A percentile compares a stretch with the other conserved stretches of the same genome.
These are phyloP conservation scores for Apiospora pterosperma DNA, from an alignment of 2,329 filamentous ascomycete species.

Conservation along the genomic window DNA sequence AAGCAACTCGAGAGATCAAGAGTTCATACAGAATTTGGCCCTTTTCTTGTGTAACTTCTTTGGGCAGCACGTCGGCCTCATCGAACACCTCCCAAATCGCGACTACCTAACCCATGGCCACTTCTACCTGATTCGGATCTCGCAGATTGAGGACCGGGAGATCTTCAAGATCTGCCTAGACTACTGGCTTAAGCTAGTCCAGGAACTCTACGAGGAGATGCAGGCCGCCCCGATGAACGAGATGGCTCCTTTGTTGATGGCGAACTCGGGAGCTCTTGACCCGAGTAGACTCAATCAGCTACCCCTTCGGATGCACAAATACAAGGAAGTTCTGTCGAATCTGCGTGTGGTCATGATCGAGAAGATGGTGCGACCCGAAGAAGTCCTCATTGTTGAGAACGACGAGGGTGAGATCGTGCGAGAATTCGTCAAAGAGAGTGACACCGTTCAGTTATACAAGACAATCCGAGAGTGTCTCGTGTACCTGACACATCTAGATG, in stretches of 20 bases:
- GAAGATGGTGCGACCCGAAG: conserved; percentile 98
- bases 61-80: conserved; percentile 87
- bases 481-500: conserved; percentile 95
- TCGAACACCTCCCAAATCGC: conserved; percentile 91
- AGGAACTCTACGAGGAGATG: conserved; percentile 98
- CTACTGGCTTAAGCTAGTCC: conserved; percentile 98
- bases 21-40: conserved; percentile 95
- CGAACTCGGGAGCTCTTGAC: conserved; percentile 80
- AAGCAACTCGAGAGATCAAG: conserved; percentile 90
- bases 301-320: conserved; percentile 96
- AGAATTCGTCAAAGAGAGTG: conserved; percentile 98
- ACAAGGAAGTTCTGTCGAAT: conserved; percentile 89
- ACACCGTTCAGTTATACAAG: conserved; percentile 99
- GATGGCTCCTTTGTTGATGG: conserved; percentile 83
- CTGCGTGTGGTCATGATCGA: conserved; percentile 98
- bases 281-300: conserved; percentile 83
- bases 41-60: conserved; percentile 98
- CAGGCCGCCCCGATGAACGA: conserved; percentile 92
- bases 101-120: conserved; percentile 95
- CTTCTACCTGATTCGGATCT: conserved; percentile 97
- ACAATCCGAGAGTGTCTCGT: conserved; percentile 96
- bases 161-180: conserved; percentile 99
- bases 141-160: conserved; percentile 96
- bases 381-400: conserved; percentile 98
- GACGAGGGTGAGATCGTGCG: conserved; percentile 98